Evolutionary conservation across 306 rosid genomes (phyloP).

Genomic region (Quercus dentata): DNA sequence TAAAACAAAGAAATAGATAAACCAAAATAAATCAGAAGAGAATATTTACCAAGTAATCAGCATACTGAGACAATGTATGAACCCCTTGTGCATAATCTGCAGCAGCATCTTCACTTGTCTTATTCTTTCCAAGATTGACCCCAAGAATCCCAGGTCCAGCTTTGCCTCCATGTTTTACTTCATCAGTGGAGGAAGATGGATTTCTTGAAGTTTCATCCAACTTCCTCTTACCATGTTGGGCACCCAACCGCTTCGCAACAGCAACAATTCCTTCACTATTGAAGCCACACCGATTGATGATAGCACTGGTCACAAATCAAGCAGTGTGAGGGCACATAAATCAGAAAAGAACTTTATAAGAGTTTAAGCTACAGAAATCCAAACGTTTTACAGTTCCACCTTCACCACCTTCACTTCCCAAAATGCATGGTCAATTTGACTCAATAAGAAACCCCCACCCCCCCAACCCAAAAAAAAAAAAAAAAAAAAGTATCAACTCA

Average conservation of each 20-base stretch:
- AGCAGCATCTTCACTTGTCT: slow-evolving; percentile 95
- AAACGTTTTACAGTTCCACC: slow-evolving; percentile 10
- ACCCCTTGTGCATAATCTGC: slow-evolving; percentile 96
- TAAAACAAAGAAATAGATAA: neutral
- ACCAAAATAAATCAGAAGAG: slow-evolving; percentile 6
- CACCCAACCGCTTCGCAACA: slow-evolving; percentile 93
- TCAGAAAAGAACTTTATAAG: neutral
- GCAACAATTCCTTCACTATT: slow-evolving; percentile 97
- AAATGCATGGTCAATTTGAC: slow-evolving; percentile 9
- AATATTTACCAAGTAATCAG: slow-evolving; percentile 81
- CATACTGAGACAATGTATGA: slow-evolving; percentile 95
- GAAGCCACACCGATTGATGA: slow-evolving; percentile 94
- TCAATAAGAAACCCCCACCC: slow-evolving; percentile 8
- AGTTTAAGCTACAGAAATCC: slow-evolving; percentile 3
- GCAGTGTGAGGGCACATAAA: slow-evolving; percentile 16
- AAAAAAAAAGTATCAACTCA: neutral
- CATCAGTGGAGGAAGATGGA: slow-evolving; percentile 59
- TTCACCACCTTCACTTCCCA: slow-evolving; percentile 12
- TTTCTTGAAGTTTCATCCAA: slow-evolving; percentile 76
- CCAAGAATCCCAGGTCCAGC: slow-evolving; percentile 99
- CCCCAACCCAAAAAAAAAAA: neutral
- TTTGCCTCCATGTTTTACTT: slow-evolving; percentile 83
- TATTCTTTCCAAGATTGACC: slow-evolving; percentile 96
- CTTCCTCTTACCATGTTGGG: slow-evolving; percentile 96
- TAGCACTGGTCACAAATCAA: slow-evolving; percentile 58